Conservation (phyloP, 176 grass and related monocot genomes). For the Oryza officinalis region DNA sequence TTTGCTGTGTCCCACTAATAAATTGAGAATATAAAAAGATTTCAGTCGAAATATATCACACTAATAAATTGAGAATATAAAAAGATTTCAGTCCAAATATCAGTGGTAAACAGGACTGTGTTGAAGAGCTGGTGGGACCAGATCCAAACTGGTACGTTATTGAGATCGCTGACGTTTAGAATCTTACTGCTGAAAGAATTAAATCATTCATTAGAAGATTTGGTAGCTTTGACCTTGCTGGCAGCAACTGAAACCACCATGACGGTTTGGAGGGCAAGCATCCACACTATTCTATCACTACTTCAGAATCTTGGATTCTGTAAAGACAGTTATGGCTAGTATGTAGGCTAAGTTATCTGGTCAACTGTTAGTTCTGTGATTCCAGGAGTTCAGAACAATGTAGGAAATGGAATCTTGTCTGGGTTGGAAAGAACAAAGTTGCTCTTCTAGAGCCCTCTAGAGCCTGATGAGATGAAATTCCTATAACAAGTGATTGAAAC, state of each 20-base stretch:
- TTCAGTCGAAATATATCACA: slow-evolving; percentile 41
- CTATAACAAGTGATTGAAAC: neutral
- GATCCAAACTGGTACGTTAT: slow-evolving; percentile 60
- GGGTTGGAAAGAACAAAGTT: too few species aligned
- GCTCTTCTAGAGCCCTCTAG: too few species aligned
- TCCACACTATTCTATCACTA: slow-evolving; percentile 78
- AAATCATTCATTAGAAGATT: slow-evolving; percentile 21
- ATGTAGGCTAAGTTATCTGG: neutral
- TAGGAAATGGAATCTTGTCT: too few species aligned
- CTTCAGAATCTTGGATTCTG: slow-evolving; percentile 58
- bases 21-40: neutral
- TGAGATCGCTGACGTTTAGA: slow-evolving; percentile 59
- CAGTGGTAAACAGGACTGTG: slow-evolving; percentile 55
- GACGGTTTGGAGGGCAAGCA: slow-evolving; percentile 47
- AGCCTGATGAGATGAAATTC: too few species aligned
- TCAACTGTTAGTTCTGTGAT: too few species aligned
- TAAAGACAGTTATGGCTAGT: slow-evolving; percentile 46
- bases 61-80: neutral
- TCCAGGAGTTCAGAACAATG: too few species aligned
- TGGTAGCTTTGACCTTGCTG: slow-evolving; percentile 40
- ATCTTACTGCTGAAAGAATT: slow-evolving; percentile 35
- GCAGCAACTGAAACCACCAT: slow-evolving; percentile 60
- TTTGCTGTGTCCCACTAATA: slow-evolving; percentile 4
- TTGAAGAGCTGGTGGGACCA: slow-evolving; percentile 72
- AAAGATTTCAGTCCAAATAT: slow-evolving; percentile 43